A percentile compares a stretch with the other conserved stretches of the same genome.
These are phyloP conservation scores for Ophiosphaerella korrae DNA, from an alignment of 2,329 filamentous ascomycete genomes.

Conservation along the genomic window DNA sequence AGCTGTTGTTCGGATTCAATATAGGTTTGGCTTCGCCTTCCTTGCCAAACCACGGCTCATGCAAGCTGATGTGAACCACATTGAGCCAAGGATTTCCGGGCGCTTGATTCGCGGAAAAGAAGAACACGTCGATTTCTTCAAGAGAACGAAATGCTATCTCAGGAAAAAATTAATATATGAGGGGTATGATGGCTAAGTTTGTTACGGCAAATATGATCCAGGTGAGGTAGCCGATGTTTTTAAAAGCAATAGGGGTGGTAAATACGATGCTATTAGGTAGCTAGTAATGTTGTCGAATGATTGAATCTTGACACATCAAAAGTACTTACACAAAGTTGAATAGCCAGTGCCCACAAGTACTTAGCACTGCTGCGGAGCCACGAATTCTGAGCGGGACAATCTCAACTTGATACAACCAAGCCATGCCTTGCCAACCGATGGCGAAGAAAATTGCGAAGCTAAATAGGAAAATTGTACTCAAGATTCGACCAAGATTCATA, in stretches of 20 bases:
- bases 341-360: constrained; percentile 89
- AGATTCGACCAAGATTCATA: constrained; percentile 36
- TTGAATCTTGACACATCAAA: neutral
- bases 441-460: constrained; percentile 93
- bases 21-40: constrained; percentile 55
- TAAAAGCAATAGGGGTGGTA: constrained; percentile 66
- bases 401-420: constrained; percentile 69
- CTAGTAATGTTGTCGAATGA: constrained; percentile 24
- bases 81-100: constrained; percentile 53
- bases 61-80: constrained; percentile 55
- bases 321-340: constrained; percentile 55
- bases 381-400: constrained; percentile 88
- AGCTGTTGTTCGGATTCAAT: constrained; percentile 49
- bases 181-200: constrained; percentile 60
- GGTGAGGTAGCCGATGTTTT: constrained; percentile 58
- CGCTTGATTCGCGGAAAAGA: constrained; percentile 57
- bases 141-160: constrained; percentile 62
- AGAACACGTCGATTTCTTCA: constrained; percentile 73
- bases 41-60: constrained; percentile 63
- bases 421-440: constrained; percentile 76
- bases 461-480: constrained; percentile 72
- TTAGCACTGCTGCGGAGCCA: constrained; percentile 82
- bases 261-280: constrained; percentile 63
- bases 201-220: constrained; percentile 63
- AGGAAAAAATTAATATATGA: constrained; percentile 65